phyloP scores from a whole-genome alignment of 2,329 filamentous ascomycete genomes.

The Samsoniella hepiali region DNA sequence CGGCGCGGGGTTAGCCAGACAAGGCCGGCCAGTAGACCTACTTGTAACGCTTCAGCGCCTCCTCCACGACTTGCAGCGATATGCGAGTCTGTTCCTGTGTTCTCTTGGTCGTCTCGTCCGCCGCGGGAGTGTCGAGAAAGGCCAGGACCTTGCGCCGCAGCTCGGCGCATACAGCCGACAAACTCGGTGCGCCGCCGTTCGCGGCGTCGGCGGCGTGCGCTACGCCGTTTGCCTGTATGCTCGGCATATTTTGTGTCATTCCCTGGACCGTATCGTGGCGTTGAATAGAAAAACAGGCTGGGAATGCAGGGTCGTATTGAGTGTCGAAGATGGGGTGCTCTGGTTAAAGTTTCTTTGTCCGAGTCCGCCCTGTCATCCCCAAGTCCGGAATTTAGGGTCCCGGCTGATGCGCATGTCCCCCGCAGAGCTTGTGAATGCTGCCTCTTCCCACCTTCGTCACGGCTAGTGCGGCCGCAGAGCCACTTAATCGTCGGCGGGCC shows the following conservation, averaged over 20 bases:
- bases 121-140: slow-evolving; percentile 15
- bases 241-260: slow-evolving; percentile 15
- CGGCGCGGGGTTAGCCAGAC: slow-evolving; percentile 11
- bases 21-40: slow-evolving; percentile 40
- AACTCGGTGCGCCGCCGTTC: slow-evolving; percentile 1
- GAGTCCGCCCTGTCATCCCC: slow-evolving; percentile 2
- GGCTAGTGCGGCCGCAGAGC: slow-evolving; percentile 2
- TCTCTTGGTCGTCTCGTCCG: slow-evolving; percentile 7
- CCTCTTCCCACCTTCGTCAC: background rate
- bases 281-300: background rate
- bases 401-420: slow-evolving; percentile 1
- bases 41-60: slow-evolving; percentile 73
- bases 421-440: background rate
- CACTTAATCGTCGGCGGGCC: slow-evolving; percentile 11
- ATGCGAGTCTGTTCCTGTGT: slow-evolving; percentile 68
- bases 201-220: background rate
- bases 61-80: slow-evolving; percentile 69
- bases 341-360: slow-evolving; percentile 3
- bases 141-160: slow-evolving; percentile 19
- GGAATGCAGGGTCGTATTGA: background rate
- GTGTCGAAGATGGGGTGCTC: background rate
- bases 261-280: background rate
- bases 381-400: slow-evolving; percentile 10
- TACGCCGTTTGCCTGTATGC: slow-evolving; percentile 15
- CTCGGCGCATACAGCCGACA: slow-evolving; percentile 15